Base-by-base conservation (phyloP, 257 asterid genomes). In the Fraxinus americana region DNA sequence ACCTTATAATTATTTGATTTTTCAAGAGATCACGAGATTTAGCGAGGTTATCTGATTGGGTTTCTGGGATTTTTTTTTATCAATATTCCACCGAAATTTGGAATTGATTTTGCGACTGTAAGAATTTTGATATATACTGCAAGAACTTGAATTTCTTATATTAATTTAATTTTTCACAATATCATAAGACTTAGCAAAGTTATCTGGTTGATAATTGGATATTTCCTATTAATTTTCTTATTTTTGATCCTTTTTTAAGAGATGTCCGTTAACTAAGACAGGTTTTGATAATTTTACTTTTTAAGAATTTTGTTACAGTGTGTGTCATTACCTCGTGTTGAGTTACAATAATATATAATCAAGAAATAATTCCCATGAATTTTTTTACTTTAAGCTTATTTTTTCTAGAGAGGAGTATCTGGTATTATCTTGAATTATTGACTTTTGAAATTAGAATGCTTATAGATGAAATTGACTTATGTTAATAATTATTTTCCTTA, bases 401-500 rank as follows among this genome's bases (percentile, higher is more conserved):
- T 45, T 43, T 45, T 13, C 6, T 3, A 45, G 54, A 45, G 54
- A 45, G 54, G 19, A 45, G 17, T 3, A 13, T 45, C n/a, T 13
- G 54, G 54, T 45, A 45, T 45, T 45, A 45, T 45, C 13, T 41
- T 41, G 50, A 9, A 45, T 52, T 52, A 16, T 52, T 52, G 9
- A 17, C 63, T 52, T 14, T 5, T 52, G 63, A 52, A 52, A 4
- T n/a, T 50, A 14, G 61, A 17, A 50, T 50, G 61, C 61, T 16
- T 4, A 16, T 14, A 17, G 8, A 17, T 52, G 61, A 52, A 52
- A 52, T 17, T 52, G 63, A 4, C 11, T 41, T 14, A 19, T 52
- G 63, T 78, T 66, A 2, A 54, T 59, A 17, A 27, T 45, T 57
- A 39, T 77, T 67, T 27, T 50, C 12, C 76, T 30, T 45, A 27